These are phyloP conservation scores for Acanthamoeba culbertsoni DNA, from an alignment of 208 protist genomes.

Conservation along the genomic window DNA sequence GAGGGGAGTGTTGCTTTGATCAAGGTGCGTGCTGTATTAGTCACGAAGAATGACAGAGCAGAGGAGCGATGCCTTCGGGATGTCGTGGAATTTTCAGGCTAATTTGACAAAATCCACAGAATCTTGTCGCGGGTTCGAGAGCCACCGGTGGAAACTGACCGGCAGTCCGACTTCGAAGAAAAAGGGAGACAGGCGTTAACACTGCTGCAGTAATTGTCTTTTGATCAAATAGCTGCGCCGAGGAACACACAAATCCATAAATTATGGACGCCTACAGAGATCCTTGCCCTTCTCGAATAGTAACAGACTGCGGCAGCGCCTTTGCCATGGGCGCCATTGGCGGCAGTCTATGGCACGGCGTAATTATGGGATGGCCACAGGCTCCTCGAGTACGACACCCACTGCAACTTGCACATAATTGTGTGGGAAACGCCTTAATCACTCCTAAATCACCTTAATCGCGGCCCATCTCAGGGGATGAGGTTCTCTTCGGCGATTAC, in stretches of 20 bases:
- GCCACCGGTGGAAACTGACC: too few species aligned
- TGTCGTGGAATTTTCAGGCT: too few species aligned
- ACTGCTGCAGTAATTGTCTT: too few species aligned
- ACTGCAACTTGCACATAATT: background rate
- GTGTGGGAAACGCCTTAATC: too few species aligned
- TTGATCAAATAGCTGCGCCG: too few species aligned
- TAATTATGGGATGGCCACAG: conserved; percentile 42
- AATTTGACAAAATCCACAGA: too few species aligned
- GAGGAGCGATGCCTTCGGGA: too few species aligned
- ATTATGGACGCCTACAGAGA: conserved; percentile 61
- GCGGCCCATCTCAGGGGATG: background rate
- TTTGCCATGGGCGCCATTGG: conserved; percentile 59
- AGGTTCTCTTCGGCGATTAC: background rate
- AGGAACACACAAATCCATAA: conserved; percentile 13
- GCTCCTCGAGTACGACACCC: background rate
- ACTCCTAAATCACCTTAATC: background rate
- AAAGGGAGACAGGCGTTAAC: too few species aligned
- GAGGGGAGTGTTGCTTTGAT: background rate
- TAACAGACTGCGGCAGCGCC: conserved; percentile 47
- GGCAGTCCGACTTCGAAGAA: too few species aligned
- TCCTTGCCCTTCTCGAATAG: conserved; percentile 55
- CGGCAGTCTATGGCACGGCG: conserved; percentile 48
- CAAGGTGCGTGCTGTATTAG: background rate
- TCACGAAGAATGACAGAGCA: too few species aligned
- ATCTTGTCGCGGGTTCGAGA: too few species aligned